Evolutionary conservation across 768 basidiomycete species (phyloP), one percentile per base, ranked within the genome.

Genomic region (Nevesoporus exiguus): DNA sequence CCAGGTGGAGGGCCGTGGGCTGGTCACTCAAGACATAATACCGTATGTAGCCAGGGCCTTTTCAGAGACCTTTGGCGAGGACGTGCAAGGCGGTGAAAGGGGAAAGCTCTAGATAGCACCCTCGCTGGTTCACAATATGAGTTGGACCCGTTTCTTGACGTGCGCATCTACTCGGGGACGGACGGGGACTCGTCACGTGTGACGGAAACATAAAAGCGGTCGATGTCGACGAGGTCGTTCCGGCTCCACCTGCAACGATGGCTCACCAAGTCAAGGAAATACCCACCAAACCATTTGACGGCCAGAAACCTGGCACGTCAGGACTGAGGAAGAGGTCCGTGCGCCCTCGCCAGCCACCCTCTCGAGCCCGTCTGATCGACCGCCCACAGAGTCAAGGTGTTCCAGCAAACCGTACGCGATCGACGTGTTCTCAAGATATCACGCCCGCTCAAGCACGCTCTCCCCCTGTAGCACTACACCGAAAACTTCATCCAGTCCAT

Each of bases 401-500:
- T 99, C 82, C 91, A 99, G 75, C 93, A 98, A 72, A 81, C 91
- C 83, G 93, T 92, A 62, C 60, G 79, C 55, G 59, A 58, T 66
- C 30, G 65, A 59, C 59, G 46, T 50, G 39, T 33, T 49, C 21
- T 29, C 25, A 19, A 56, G 36, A 17, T 19, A 56, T 39, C 42
- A 31, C 36, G 39, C 30, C 50, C 43, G 52, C 67, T 68, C 56
- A 66, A 64, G 55, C 52, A 24, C 51, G 47, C 51, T n/a, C 37
- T 30, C 57, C 8, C 27, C 30, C 31, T 52, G 50, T 50, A 94
- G 92, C 86, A 98, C 78, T 99, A 98, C 76, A 99, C 97, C 42
- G 97, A 98, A 76, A 99, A 98, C 79, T 99, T 99, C 64, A 71
- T 98, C 54, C 96, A 98, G 73, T 74, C 96, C 61, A 99, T 93